Evolutionary conservation across 2,329 filamentous ascomycete species (phyloP), one percentile per base, ranked within the genome.

Genomic region (Cordyceps tenuipes): DNA sequence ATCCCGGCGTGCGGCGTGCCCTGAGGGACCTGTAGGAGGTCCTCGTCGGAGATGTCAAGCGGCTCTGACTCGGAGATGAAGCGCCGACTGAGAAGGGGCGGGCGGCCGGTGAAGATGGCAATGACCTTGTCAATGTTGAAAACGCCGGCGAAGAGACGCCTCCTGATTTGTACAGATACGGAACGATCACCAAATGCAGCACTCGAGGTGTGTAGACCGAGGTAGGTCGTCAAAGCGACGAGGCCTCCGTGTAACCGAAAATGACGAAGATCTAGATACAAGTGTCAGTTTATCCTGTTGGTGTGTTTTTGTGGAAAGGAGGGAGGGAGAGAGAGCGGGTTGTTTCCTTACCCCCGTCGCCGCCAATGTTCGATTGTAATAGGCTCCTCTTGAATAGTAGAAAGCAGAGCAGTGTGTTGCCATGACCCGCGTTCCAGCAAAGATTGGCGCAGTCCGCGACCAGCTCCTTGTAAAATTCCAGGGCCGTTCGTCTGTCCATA

Each of bases 21-120:
- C 8, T 63, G 62, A 8, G 67, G 64, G 4, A 68, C 66, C 23
- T 70, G 70, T 23, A 73, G 68, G 4, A 77, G 63, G n/a, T 66
- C 66, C 19, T 72, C 67, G 60, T 75, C 73, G 19, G 62, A 65
- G 15, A 78, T 61, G 59, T 77, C 75, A 5, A 77, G 67, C 2
- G 75, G 75, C 13, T 73, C 62, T 1, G 75, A 71, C 6, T 75
- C 75, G 2, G 72, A 72, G 13, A 71, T 64, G 60, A 73, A 77
- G 2, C 66, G 65, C 13, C 68, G 68, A 43, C 69, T 69, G 21
- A 77, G 59, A 1, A 76, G 66, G 0, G 74, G 75, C 3, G 76
- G 76, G 5, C 76, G 65, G 1, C 76, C 76, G 1, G 75, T 76
- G 44, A 78, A 75, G 1, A 73, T 71, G 7, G 73, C 72, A 4